A percentile compares a stretch with the other conserved stretches of the same genome.
Conservation (phyloP, 305 asterid species). For the Solanum chacoense region DNA sequence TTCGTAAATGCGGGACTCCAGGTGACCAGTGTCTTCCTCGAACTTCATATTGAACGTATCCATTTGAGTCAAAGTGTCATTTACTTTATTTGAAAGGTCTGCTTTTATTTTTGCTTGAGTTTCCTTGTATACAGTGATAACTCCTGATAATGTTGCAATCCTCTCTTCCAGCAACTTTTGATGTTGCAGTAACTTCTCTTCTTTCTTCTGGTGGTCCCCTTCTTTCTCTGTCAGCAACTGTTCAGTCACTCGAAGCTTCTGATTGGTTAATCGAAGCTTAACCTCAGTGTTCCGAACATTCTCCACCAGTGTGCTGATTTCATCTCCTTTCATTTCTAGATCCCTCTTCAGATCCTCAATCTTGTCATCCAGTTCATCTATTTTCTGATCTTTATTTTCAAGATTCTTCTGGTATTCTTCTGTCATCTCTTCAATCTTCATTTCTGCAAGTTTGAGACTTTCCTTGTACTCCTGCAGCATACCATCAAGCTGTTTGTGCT, state of each 20-base stretch:
- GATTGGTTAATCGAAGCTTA: slow-evolving; percentile 59
- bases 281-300: slow-evolving; percentile 65
- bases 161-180: slow-evolving; percentile 35
- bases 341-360: slow-evolving; percentile 62
- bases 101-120: slow-evolving; percentile 31
- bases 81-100: slow-evolving; percentile 45
- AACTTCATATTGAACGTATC: slow-evolving; percentile 58
- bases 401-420: slow-evolving; percentile 34
- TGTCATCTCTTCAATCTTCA: slow-evolving; percentile 41
- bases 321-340: slow-evolving; percentile 78
- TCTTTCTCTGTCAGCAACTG: slow-evolving; percentile 65
- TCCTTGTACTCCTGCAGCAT: slow-evolving; percentile 30
- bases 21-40: slow-evolving; percentile 76
- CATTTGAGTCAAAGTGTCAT: slow-evolving; percentile 25
- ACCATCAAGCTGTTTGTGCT: slow-evolving; percentile 26
- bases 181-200: slow-evolving; percentile 47
- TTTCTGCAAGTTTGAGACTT: slow-evolving; percentile 36
- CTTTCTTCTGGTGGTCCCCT: slow-evolving; percentile 41
- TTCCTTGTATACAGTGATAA: slow-evolving; percentile 33
- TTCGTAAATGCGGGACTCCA: slow-evolving; percentile 68
- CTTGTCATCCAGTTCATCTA: slow-evolving; percentile 38
- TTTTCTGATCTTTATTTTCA: slow-evolving; percentile 37
- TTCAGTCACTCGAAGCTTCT: slow-evolving; percentile 81
- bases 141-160: slow-evolving; percentile 27
- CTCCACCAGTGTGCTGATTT: slow-evolving; percentile 44